Evolutionary conservation across 768 basidiomycete genomes (phyloP), one percentile per base, ranked within the genome.

Genomic region (Fomitopsis serialis): DNA sequence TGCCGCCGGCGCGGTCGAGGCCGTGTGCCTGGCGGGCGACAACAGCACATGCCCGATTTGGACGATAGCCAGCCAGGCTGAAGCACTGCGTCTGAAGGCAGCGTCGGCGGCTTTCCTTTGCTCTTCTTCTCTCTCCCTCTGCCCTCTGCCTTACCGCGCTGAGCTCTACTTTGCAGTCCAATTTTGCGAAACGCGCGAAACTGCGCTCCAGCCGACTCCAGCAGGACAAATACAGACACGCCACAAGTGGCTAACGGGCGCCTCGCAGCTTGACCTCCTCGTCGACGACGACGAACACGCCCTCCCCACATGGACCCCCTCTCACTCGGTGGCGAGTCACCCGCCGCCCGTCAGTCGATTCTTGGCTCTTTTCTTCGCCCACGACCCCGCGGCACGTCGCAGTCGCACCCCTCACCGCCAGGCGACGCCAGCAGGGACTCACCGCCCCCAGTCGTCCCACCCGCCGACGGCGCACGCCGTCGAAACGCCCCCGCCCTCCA

Each of bases 291-390:
- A 44, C 54, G 23, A 48, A 44, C 36, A 50, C 56, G 27, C 50
- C 42, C 36, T 45, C 37, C 22, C 15, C 55, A 53, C 59, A 66
- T 66, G 65, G 65, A 66, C 58, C 59, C 65, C 23, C 19, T 66
- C 22, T 58, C 60, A 36, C 53, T 66, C 58, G 63, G 62, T 22
- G 61, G 58, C 51, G 53, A 64, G 52, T 63, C 72, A 36, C 64
- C 69, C 36, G 65, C 70, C 36, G 67, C 77, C 32, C 75, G 86
- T 53, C 74, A 80, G 53, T 83, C 83, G 55, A 87, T 90, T 66
- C 76, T 90, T 45, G 82, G 85, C 54, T 83, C 82, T 48, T 82
- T 89, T 67, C 75, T 90, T 55, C 81, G 87, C 54, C 80, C 79
- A 44, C 74, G 87, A 56, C 85, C 85, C 17, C 76, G 85, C 60